Base-by-base conservation (phyloP, 2,329 filamentous ascomycete species). In the Zymoseptoria ardabiliae region DNA sequence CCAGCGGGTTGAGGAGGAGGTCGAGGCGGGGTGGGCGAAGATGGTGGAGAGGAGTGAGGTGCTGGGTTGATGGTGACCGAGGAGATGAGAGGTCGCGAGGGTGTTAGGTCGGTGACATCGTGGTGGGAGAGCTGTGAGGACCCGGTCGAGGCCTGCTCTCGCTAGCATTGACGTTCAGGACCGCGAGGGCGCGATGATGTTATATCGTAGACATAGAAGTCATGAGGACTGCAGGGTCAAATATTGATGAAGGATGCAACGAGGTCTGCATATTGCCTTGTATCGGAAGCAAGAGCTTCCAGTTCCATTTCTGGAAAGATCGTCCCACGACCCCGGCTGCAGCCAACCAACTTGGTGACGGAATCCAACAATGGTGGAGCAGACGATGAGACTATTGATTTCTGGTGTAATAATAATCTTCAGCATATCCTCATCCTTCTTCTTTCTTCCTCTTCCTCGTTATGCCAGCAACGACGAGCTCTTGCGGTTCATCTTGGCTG, bases 1-100 rank as follows among this genome's bases (percentile, higher is more conserved):
- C 94, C 94, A 99, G 74, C 85, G 80, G 55, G 83, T 89, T 1
- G 87, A 90, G 2, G 90, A 91, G 28, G 76, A 75, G 25, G 73
- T 73, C 13, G 70, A 63, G 51, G 63, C 51, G 50, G 35, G 35
- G 50, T 17, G 61, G 7, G 41, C 9, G 28, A 55, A 20, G 28
- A 19, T 21, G 52, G 5, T 41, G 21, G 20, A n/a, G 22, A 49
- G 35, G 35, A 45, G 35, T 13, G 17, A n/a, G 35, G 35, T n/a
- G 35, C 35, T 13, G 13, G 35, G 35, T n/a, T 28, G 35, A 45
- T 13, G 35, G 13, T 45, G 35, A n/a, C 11, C 25, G 35, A 45
- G 35, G 13, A 17, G 35, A 17, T 2, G 35, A 45, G 35, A 45
- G 13, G 35, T n/a, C 23, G 49, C 8, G 19, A 19, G 10, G 35